Percentiles rank a stretch among this genome's conserved stretches.
Evolutionary conservation across 306 rosid genomes (phyloP).

Genomic region (Alnus rubra): DNA sequence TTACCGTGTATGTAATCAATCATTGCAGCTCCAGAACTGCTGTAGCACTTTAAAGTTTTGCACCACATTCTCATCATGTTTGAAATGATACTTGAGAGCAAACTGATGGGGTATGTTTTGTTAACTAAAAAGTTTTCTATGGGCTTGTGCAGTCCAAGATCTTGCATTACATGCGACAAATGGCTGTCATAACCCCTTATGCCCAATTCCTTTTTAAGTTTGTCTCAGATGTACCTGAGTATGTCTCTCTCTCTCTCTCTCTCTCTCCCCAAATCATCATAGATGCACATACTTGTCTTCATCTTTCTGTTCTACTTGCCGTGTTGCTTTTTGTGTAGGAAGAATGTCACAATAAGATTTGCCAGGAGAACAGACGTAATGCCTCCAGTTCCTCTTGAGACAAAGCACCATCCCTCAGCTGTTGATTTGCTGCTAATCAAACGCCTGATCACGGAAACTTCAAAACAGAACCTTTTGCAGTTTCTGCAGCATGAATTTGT

Average conservation of each 20-base stretch:
- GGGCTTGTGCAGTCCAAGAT: slow-evolving; percentile 76
- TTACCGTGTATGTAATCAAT: slow-evolving; percentile 64
- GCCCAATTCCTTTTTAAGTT: slow-evolving; percentile 81
- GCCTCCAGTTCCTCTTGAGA: slow-evolving; percentile 94
- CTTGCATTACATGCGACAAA: slow-evolving; percentile 95
- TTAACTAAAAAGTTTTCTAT: slow-evolving; percentile 32
- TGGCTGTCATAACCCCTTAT: slow-evolving; percentile 77
- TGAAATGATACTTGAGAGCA: neutral
- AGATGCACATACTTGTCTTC: slow-evolving; percentile 22
- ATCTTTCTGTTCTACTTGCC: slow-evolving; percentile 17
- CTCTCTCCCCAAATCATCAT: slow-evolving; percentile 8
- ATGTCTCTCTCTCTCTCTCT: slow-evolving; percentile 42
- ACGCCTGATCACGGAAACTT: slow-evolving; percentile 81
- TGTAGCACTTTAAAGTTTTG: slow-evolving; percentile 18
- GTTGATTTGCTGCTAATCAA: slow-evolving; percentile 88
- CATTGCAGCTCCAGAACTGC: slow-evolving; percentile 16
- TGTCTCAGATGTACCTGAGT: slow-evolving; percentile 78
- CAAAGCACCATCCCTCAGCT: slow-evolving; percentile 95
- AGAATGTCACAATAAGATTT: slow-evolving; percentile 81
- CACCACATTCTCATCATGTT: slow-evolving; percentile 21
- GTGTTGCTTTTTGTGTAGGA: slow-evolving; percentile 49
- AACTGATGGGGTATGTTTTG: slow-evolving; percentile 5
- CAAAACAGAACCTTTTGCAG: slow-evolving; percentile 82
- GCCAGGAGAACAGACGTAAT: slow-evolving; percentile 94
- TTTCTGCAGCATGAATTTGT: slow-evolving; percentile 95